A percentile compares a stretch with the other conserved stretches of the same genome.
phyloP scores from a whole-genome alignment of 2,329 filamentous ascomycete species.

The Cladosporium sp. region DNA sequence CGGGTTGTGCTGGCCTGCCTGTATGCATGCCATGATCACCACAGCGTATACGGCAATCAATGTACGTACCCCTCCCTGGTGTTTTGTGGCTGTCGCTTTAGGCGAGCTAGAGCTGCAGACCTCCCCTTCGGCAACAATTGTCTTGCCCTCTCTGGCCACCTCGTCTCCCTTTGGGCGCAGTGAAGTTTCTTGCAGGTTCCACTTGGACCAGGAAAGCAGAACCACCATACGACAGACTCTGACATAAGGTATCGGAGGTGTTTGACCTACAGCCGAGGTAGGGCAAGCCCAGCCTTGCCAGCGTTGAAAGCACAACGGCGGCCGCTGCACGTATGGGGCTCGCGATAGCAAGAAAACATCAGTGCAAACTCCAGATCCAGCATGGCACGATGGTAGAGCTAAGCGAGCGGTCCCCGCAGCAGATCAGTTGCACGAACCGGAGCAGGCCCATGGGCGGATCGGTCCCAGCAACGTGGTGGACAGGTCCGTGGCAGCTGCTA shows the following conservation, averaged over 20 bases:
- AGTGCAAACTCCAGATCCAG: not conserved
- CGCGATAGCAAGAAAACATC: not conserved
- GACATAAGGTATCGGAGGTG: too few species aligned
- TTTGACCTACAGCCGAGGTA: not conserved
- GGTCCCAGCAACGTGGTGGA: constrained; percentile 9
- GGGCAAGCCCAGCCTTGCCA: not conserved
- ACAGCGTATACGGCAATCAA: not conserved
- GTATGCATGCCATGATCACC: not conserved
- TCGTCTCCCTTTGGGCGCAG: not conserved
- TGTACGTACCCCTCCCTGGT: not conserved
- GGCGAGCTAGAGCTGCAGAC: constrained; percentile 2
- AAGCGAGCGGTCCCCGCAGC: constrained; percentile 8
- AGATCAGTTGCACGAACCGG: constrained; percentile 4
- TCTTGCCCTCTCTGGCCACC: not conserved
- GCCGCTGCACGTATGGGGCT: not conserved
- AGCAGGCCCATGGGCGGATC: not conserved
- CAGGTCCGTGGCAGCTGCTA: not conserved
- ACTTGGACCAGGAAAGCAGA: not conserved
- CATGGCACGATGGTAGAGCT: not conserved
- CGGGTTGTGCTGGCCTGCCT: not conserved
- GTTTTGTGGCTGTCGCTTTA: not conserved
- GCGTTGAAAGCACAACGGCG: not conserved
- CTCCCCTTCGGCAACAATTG: not conserved
- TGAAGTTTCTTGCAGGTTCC: constrained; percentile 1
- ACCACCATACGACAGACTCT: not conserved